Evolutionary conservation across 441 rosid species (phyloP).

Genomic region (Lepidium campestre): DNA sequence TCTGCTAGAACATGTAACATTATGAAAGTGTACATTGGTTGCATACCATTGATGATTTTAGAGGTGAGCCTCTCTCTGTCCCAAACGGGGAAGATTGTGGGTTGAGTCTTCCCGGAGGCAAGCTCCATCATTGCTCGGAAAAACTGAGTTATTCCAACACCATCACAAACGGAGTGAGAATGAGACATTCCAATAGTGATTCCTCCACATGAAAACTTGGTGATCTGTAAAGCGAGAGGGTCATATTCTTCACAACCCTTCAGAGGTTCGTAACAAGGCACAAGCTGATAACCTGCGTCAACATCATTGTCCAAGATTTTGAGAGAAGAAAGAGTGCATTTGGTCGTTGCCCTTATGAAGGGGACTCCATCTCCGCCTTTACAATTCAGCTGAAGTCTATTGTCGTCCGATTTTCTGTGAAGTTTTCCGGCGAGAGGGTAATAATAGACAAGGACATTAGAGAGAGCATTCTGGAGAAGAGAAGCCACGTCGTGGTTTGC

Average conservation of each 20-base stretch:
- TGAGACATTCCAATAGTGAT: slow-evolving; percentile 42
- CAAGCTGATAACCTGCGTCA: slow-evolving; percentile 24
- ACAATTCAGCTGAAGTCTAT: not conserved
- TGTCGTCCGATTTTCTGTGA: not conserved
- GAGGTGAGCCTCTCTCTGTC: slow-evolving; percentile 29
- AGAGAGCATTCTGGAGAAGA: not conserved
- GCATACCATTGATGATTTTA: not conserved
- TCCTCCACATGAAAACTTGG: slow-evolving; percentile 49
- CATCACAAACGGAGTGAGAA: slow-evolving; percentile 42
- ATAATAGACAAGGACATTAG: slow-evolving; percentile 7
- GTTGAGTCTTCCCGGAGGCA: slow-evolving; percentile 40
- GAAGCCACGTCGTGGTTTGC: not conserved
- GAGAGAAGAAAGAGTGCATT: slow-evolving; percentile 13
- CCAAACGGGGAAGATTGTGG: slow-evolving; percentile 43
- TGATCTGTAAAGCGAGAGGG: slow-evolving; percentile 41
- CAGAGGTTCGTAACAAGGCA: slow-evolving; percentile 20
- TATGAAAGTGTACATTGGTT: not conserved
- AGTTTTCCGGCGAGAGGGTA: slow-evolving; percentile 13
- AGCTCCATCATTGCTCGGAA: slow-evolving; percentile 35
- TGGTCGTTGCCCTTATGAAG: slow-evolving; percentile 7
- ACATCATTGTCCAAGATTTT: slow-evolving; percentile 18
- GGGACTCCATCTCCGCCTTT: slow-evolving; percentile 22
- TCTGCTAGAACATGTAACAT: too few relatives aligned
- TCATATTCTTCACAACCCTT: slow-evolving; percentile 27
- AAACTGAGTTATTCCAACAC: slow-evolving; percentile 42